Evolutionary conservation across 345 rosid genomes (phyloP), one percentile per base, ranked within the genome.

Genomic region (Heritiera littoralis): DNA sequence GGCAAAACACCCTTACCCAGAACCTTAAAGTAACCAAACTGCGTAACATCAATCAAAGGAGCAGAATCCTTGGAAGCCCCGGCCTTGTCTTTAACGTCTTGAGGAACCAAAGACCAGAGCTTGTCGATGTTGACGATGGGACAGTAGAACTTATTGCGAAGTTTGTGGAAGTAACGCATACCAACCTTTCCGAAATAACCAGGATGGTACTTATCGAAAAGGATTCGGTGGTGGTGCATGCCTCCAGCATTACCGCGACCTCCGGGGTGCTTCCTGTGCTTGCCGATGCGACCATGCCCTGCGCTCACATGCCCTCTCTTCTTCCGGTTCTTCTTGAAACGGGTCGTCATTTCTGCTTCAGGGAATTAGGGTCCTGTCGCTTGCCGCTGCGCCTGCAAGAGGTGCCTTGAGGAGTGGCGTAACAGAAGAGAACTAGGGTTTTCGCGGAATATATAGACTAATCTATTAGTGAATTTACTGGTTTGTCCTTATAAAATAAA

Each of bases 211-310:
- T 92, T 92, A 89, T 90, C 94, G 88, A 92, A 90, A 75, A 92
- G 91, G 87, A 92, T 92, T 76, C 96, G 72, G 87, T 92, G 96
- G 88, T 90, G 96, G 84, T 92, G 94, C 96, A 90, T 83, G 55
- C 96, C 94, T 77, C 96, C 94, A 3, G 94, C 94, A 82, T 92
- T 92, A 78, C 96, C 94, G 6, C 96, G 89, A 64, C 96, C 96
- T 77, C 96, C 96, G 0, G 94, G 96, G 71, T 92, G 94, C 86
- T 92, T 92, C 9, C 94, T 76, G 82, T 92, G 96, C 81, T 92
- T 92, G 2, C 96, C 94, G 55, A 92, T 83, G 77, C 94, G 96
- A 0, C 96, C 94, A 5, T 92, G 94, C 0, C 96, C 94, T 9
- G 96, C 96, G 76, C 94, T 90, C 43, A 92, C 94, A 80, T 92